phyloP scores from a whole-genome alignment of 2,329 filamentous ascomycete genomes.

The Penicillium hordei region DNA sequence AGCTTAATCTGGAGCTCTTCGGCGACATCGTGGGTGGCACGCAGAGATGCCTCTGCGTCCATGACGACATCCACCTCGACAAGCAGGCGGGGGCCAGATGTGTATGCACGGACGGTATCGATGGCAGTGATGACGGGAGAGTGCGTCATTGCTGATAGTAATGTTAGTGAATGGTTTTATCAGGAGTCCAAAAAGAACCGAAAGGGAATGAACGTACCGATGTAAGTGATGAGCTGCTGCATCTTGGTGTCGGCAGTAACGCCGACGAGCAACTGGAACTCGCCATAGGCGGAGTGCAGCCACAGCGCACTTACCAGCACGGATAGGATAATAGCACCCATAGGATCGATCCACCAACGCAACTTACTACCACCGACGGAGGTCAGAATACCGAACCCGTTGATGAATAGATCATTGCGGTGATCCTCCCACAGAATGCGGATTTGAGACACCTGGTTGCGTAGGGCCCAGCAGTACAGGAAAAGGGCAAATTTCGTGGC shows the following conservation, averaged over 20 bases:
- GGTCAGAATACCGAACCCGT: conserved; percentile 87
- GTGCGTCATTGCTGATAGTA: conserved; percentile 70
- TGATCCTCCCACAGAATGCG: conserved; percentile 96
- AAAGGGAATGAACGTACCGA: conserved; percentile 55
- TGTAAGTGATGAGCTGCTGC: conserved; percentile 93
- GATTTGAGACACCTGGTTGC: conserved; percentile 88
- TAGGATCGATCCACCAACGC: conserved; percentile 91
- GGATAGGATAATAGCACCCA: conserved; percentile 83
- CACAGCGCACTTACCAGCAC: conserved; percentile 75
- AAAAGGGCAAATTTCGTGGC: conserved; percentile 79
- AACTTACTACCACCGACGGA: conserved; percentile 88
- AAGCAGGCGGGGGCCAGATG: conserved; percentile 82
- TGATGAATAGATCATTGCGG: conserved; percentile 95
- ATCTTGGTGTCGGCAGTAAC: conserved; percentile 81
- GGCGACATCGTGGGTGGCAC: conserved; percentile 85
- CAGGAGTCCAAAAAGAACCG: not conserved
- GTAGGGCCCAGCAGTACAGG: conserved; percentile 86
- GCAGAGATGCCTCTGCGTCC: conserved; percentile 70
- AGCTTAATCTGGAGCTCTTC: conserved; percentile 93
- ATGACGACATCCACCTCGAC: conserved; percentile 97
- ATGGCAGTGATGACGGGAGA: conserved; percentile 77
- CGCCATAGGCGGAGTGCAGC: conserved; percentile 79
- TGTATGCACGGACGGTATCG: conserved; percentile 93
- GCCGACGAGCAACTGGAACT: conserved; percentile 89
- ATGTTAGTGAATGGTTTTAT: conserved; percentile 5